Evolutionary conservation across 768 basidiomycete genomes (phyloP), one percentile per base, ranked within the genome.

Genomic region (Hypsizygus marmoreus): DNA sequence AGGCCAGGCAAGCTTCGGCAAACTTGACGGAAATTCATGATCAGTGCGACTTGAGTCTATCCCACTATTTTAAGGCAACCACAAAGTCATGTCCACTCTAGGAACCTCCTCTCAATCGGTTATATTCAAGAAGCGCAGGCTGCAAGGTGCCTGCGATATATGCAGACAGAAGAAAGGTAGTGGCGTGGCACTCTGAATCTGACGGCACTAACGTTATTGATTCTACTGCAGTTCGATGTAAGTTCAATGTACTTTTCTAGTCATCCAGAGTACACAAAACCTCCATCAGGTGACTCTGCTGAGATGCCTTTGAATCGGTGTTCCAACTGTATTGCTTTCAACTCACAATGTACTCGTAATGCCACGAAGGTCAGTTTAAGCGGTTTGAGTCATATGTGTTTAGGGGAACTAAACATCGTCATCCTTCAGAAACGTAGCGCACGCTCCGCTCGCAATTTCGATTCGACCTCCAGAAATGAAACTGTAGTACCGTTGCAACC

Each of bases 281-380:
- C 29, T 28, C 43, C 10, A 37, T 42, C 43, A 81, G 81, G 81
- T 50, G 80, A 87, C 49, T 86, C 84, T 53, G 79, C 80, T 14
- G 76, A 73, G 45, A 79, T 75, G 74, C 75, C 75, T 4, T 67
- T 69, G 2, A 77, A 76, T 20, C 60, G 65, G 29, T 86, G 84
- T 55, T 72, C 81, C 0, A 83, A 82, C 51, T 86, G 84, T 54
- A 66, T 70, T 1, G 54, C 69, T 1, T 75, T 71, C 33, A 67
- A 66, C 30, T 65, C 72, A 2, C 67, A 74, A 29, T 86, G 84
- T 57, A 79, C 75, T 3, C 84, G 84, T 53, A 54, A 74, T 26
- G 74, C 76, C 49, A 68, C 73, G 14, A 82, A 79, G 70, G 81
- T 79, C 58, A 59, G 57, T 60, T 10, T 33, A 33, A n/a, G n/a